Percentiles rank a stretch among this genome's conserved stretches.
Conservation (phyloP, 805 yeast genomes). For the Ogataea angusta region DNA sequence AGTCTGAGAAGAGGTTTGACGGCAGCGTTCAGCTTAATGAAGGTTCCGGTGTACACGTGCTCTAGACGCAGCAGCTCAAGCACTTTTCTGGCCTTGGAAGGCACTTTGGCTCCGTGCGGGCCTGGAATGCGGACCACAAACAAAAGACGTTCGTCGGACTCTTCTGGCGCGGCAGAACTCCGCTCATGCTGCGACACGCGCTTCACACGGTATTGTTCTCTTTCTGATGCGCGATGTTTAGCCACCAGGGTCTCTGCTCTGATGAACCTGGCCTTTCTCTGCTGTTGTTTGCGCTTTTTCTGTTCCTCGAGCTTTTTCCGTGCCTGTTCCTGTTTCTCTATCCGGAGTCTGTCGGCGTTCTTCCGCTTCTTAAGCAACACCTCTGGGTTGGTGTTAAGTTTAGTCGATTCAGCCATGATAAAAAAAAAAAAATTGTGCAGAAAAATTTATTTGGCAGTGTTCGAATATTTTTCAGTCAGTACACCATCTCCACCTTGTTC, state of each 20-base stretch:
- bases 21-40: slow-evolving; percentile 58
- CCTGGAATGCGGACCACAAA: slow-evolving; percentile 69
- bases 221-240: slow-evolving; percentile 57
- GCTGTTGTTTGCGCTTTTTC: slow-evolving; percentile 41
- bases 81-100: slow-evolving; percentile 58
- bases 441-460: slow-evolving; percentile 5
- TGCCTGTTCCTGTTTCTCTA: slow-evolving; percentile 70
- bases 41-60: slow-evolving; percentile 65
- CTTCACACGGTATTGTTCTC: slow-evolving; percentile 66
- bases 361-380: slow-evolving; percentile 75
- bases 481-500: slow-evolving; percentile 31
- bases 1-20: slow-evolving; percentile 62
- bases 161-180: slow-evolving; percentile 27
- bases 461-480: slow-evolving; percentile 12
- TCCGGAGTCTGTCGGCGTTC: slow-evolving; percentile 67
- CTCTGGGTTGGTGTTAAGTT: slow-evolving; percentile 70
- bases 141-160: slow-evolving; percentile 46
- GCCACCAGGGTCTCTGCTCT: slow-evolving; percentile 76
- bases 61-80: slow-evolving; percentile 59
- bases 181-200: slow-evolving; percentile 56
- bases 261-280: slow-evolving; percentile 52
- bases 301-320: slow-evolving; percentile 46
- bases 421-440: slow-evolving; percentile 9
- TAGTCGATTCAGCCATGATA: slow-evolving; percentile 24
- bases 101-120: slow-evolving; percentile 62